Percentiles rank a stretch among this genome's conserved stretches.
These are phyloP conservation scores for Fusarium domesticum DNA, from an alignment of 2,329 filamentous ascomycete species.

Conservation along the genomic window DNA sequence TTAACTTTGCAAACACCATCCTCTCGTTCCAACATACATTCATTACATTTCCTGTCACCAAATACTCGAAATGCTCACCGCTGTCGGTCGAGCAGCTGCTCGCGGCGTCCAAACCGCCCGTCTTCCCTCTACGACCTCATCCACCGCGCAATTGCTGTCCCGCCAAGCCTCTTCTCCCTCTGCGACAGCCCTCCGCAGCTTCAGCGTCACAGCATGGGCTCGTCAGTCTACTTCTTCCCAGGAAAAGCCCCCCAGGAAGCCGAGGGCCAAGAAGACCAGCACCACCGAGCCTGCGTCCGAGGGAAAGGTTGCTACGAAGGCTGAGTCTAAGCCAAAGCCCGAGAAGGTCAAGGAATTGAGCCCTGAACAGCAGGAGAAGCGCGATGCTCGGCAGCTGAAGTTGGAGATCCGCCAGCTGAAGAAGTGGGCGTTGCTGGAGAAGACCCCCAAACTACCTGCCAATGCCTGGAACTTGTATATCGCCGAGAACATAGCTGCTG, in stretches of 20 bases:
- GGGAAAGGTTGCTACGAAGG: slow-evolving; percentile 24
- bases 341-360: slow-evolving; percentile 32
- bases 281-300: slow-evolving; percentile 18
- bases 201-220: slow-evolving; percentile 32
- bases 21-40: background rate
- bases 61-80: slow-evolving; percentile 39
- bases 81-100: slow-evolving; percentile 39
- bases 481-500: slow-evolving; percentile 27
- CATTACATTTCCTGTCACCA: background rate
- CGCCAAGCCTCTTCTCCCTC: slow-evolving; percentile 16
- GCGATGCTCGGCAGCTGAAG: slow-evolving; percentile 25
- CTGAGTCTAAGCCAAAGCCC: slow-evolving; percentile 29
- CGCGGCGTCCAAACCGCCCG: slow-evolving; percentile 33
- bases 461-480: slow-evolving; percentile 41
- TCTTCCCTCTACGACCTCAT: slow-evolving; percentile 23
- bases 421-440: slow-evolving; percentile 40
- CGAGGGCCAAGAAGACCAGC: slow-evolving; percentile 19
- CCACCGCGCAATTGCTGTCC: slow-evolving; percentile 22
- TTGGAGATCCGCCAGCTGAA: slow-evolving; percentile 37
- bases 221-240: slow-evolving; percentile 24
- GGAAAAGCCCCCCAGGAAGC: slow-evolving; percentile 20
- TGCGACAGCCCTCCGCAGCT: slow-evolving; percentile 28
- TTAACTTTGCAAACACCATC: background rate
- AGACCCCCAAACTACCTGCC: slow-evolving; percentile 35
- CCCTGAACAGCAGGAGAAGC: slow-evolving; percentile 34